A percentile compares a stretch with the other conserved stretches of the same genome.
These are phyloP conservation scores for Sordaria brevicollis DNA, from an alignment of 495 filamentous ascomycete species.

Conservation along the genomic window DNA sequence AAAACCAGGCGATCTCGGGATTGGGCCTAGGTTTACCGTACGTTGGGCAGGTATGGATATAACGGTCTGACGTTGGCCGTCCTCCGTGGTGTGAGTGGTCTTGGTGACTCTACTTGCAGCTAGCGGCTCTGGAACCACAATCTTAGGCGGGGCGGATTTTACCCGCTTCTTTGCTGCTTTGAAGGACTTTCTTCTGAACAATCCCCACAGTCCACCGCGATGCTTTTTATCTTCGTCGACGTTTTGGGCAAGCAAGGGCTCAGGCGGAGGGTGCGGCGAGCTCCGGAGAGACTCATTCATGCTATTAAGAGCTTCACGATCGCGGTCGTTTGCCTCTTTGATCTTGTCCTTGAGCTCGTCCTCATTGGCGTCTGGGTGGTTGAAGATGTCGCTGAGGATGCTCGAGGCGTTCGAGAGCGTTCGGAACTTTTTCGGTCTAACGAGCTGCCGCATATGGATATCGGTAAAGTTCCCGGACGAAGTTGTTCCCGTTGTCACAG, in stretches of 20 bases:
- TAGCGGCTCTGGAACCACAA: slow-evolving; percentile 36
- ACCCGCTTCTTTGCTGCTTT: background rate
- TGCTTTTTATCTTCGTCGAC: slow-evolving; percentile 2
- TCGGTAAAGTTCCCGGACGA: background rate
- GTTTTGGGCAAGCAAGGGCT: slow-evolving; percentile 9
- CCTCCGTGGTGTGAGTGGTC: background rate
- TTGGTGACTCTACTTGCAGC: slow-evolving; percentile 27
- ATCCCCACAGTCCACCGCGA: slow-evolving; percentile 4
- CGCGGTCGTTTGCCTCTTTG: slow-evolving; percentile 11
- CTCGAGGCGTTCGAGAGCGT: slow-evolving; percentile 10
- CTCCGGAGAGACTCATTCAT: slow-evolving; percentile 33
- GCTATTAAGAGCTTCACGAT: slow-evolving; percentile 6
- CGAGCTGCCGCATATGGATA: slow-evolving; percentile 3
- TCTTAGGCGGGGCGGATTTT: slow-evolving; percentile 9
- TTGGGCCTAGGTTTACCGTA: background rate
- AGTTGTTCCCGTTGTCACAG: background rate
- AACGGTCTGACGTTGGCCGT: slow-evolving; percentile 37
- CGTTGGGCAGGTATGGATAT: slow-evolving; percentile 36
- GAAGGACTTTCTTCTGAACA: background rate
- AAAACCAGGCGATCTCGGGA: background rate
- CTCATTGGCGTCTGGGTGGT: slow-evolving; percentile 13
- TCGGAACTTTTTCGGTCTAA: slow-evolving; percentile 9
- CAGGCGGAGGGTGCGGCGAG: slow-evolving; percentile 30
- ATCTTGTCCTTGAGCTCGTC: slow-evolving; percentile 8
- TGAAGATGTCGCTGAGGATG: slow-evolving; percentile 16